Conservation (phyloP, 768 basidiomycete species). For the Collybia mongolica region DNA sequence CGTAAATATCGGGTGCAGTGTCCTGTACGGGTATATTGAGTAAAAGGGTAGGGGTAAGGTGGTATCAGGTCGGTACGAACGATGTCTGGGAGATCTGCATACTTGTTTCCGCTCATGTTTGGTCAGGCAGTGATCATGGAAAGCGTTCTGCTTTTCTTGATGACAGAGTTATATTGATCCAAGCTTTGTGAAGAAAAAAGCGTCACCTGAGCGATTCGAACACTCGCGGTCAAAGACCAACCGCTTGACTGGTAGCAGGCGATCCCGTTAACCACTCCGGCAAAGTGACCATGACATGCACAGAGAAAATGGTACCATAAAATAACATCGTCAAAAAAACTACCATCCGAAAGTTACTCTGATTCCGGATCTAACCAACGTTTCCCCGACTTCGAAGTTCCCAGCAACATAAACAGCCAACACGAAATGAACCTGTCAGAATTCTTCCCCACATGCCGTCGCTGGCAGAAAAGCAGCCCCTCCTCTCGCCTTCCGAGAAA, state of each 20-base stretch:
- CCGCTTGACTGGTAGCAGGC: slow-evolving; percentile 60
- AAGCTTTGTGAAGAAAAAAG: slow-evolving; percentile 17
- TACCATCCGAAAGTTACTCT: no score
- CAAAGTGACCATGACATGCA: slow-evolving; percentile 63
- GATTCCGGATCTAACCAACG: neutral
- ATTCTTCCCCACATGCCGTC: neutral
- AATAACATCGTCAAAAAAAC: no score
- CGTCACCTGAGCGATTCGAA: slow-evolving; percentile 56
- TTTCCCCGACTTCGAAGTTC: neutral
- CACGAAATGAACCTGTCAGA: neutral
- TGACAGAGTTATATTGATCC: neutral
- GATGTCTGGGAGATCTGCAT: slow-evolving; percentile 89
- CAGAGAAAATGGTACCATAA: neutral
- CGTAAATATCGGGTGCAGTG: slow-evolving; percentile 89
- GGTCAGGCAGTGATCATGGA: no score
- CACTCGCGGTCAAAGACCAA: slow-evolving; percentile 52
- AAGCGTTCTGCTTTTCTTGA: neutral
- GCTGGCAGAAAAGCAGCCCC: slow-evolving; percentile 17
- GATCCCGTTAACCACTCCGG: slow-evolving; percentile 93
- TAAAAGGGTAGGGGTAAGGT: slow-evolving; percentile 3
- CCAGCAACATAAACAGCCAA: no score
- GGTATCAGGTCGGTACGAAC: slow-evolving; percentile 42
- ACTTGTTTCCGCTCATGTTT: slow-evolving; percentile 70
- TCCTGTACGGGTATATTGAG: slow-evolving; percentile 48
- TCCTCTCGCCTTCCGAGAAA: slow-evolving; percentile 7